Conservation (phyloP, 2,329 filamentous ascomycete genomes). For the Colletotrichum endophyticum region DNA sequence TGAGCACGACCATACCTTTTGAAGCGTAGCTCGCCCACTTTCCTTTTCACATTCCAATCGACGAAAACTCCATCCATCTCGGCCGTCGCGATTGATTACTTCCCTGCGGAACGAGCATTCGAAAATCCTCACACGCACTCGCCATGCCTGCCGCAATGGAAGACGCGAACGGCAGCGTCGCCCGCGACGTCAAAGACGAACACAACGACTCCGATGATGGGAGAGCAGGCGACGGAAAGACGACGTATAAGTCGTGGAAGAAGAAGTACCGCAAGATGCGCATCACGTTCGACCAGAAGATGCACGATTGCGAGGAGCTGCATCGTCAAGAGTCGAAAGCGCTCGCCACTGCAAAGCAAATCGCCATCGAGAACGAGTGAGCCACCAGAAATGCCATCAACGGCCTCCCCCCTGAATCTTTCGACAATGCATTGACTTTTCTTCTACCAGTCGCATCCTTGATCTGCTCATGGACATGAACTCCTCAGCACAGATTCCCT, state of each 20-base stretch:
- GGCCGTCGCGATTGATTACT: background rate
- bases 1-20: background rate
- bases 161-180: conserved; percentile 26
- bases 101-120: background rate
- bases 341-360: conserved; percentile 77
- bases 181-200: conserved; percentile 45
- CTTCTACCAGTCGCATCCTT: conserved; percentile 72
- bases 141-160: conserved; percentile 30
- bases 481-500: conserved; percentile 77
- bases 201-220: conserved; percentile 38
- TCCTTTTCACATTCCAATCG: background rate
- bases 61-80: background rate
- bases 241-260: conserved; percentile 73
- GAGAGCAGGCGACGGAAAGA: conserved; percentile 47
- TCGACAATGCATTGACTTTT: background rate
- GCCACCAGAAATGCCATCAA: conserved; percentile 35
- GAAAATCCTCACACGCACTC: background rate
- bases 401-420: background rate
- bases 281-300: conserved; percentile 76
- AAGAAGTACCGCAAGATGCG: conserved; percentile 97
- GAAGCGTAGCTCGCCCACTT: background rate
- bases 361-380: conserved; percentile 93
- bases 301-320: conserved; percentile 81
- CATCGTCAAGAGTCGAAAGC: conserved; percentile 84
- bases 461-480: conserved; percentile 93